These are phyloP conservation scores for Coemansia sp. DNA, from an alignment of 192 early-diverging fungal genomes.

Conservation along the genomic window DNA sequence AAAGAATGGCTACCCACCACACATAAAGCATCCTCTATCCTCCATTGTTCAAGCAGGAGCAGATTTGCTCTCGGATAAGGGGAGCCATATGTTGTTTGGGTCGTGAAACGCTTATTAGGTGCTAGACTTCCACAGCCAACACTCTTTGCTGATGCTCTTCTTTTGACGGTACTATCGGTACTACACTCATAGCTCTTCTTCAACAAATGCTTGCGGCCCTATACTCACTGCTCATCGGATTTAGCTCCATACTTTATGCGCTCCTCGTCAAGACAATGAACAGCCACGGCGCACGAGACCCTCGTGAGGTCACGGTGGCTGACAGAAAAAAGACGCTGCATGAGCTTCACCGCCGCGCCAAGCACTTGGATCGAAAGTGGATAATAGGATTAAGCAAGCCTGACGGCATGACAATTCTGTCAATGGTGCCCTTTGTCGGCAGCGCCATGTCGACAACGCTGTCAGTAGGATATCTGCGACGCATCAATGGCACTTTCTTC, in stretches of 20 bases:
- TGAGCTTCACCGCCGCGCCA: slow-evolving; percentile 23
- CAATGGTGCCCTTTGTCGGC: slow-evolving; percentile 31
- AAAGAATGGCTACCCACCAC: no score
- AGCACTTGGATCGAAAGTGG: slow-evolving; percentile 41
- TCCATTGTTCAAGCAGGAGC: no score
- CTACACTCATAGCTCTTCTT: neutral
- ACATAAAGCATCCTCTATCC: no score
- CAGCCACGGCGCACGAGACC: neutral
- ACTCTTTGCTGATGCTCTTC: neutral
- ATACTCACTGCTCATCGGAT: neutral
- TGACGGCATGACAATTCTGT: slow-evolving; percentile 25
- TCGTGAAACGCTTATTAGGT: neutral
- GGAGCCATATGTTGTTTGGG: neutral
- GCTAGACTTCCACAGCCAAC: neutral
- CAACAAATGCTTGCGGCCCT: neutral
- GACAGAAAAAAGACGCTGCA: slow-evolving; percentile 30
- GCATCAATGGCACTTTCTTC: slow-evolving; percentile 17
- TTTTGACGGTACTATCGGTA: neutral
- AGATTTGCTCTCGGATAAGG: neutral
- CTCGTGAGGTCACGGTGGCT: slow-evolving; percentile 1
- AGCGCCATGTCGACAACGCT: slow-evolving; percentile 22
- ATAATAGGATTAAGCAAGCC: slow-evolving; percentile 22
- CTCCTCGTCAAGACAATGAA: slow-evolving; percentile 2
- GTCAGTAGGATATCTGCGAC: slow-evolving; percentile 23
- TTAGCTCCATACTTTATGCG: neutral